phyloP scores from a whole-genome alignment of 1,284 basidiomycete species.

The Apiotrichum brassicae region DNA sequence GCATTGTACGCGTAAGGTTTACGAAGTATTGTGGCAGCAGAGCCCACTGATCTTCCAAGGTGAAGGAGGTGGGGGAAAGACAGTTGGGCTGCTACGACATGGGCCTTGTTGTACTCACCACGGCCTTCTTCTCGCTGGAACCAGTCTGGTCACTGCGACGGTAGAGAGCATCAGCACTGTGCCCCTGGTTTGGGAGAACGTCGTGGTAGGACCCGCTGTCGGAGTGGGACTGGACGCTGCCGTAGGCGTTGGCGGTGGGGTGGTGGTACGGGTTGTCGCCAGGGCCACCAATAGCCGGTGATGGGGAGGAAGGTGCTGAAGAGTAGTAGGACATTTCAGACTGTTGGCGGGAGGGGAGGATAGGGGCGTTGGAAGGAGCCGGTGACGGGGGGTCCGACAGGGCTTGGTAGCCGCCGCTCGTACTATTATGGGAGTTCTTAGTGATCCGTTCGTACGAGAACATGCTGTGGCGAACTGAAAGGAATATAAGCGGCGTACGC shows the following conservation, averaged over 20 bases:
- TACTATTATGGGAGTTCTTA: background rate
- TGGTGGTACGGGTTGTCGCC: background rate
- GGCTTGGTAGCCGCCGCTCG: background rate
- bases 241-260: conserved; percentile 1
- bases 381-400: background rate
- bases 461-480: too few relatives aligned
- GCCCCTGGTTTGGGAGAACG: background rate
- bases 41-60: too few relatives aligned
- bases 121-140: background rate
- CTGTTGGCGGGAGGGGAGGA: background rate
- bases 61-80: too few relatives aligned
- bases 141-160: background rate
- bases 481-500: too few relatives aligned
- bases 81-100: too few relatives aligned
- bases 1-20: too few relatives aligned
- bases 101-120: too few relatives aligned
- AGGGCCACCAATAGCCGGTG: background rate
- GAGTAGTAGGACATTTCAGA: background rate
- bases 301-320: background rate
- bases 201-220: background rate
- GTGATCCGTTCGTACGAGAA: background rate
- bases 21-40: too few relatives aligned
- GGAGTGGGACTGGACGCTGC: background rate
- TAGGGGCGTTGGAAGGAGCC: background rate
- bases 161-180: background rate